Percentiles rank a stretch among this genome's conserved stretches.
These are phyloP conservation scores for Blastobotrys capitulatus DNA, from an alignment of 1,139 yeast genomes.

Conservation along the genomic window DNA sequence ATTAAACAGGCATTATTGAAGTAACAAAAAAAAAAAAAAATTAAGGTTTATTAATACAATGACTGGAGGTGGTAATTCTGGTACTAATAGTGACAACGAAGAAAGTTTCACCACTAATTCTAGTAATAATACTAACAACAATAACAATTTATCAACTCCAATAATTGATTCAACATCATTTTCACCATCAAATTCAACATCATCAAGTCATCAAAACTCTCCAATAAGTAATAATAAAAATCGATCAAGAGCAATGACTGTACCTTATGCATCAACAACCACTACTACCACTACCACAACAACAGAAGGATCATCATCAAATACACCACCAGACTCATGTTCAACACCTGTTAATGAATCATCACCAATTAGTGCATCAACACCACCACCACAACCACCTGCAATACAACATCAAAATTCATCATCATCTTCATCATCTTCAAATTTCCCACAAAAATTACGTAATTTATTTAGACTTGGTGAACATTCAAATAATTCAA, in stretches of 20 bases:
- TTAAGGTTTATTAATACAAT: neutral
- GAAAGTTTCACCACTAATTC: neutral
- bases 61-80: neutral
- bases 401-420: neutral
- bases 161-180: neutral
- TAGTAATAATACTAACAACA: neutral
- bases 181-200: too few relatives aligned
- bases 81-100: neutral
- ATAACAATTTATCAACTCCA: neutral
- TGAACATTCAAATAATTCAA: conserved; percentile 6
- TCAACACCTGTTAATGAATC: neutral
- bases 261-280: conserved; percentile 11
- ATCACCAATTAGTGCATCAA: neutral
- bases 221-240: conserved; percentile 4
- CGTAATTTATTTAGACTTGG: conserved; percentile 28
- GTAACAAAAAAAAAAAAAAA: too few relatives aligned
- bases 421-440: neutral
- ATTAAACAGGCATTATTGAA: too few relatives aligned
- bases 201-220: neutral
- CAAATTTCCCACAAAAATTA: conserved; percentile 27
- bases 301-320: neutral
- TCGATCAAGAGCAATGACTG: conserved; percentile 21
- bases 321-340: neutral
- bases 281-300: neutral
- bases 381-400: neutral